Base-by-base conservation (phyloP, 2,329 filamentous ascomycete species). In the Ceratocystis cacaofunesta region DNA sequence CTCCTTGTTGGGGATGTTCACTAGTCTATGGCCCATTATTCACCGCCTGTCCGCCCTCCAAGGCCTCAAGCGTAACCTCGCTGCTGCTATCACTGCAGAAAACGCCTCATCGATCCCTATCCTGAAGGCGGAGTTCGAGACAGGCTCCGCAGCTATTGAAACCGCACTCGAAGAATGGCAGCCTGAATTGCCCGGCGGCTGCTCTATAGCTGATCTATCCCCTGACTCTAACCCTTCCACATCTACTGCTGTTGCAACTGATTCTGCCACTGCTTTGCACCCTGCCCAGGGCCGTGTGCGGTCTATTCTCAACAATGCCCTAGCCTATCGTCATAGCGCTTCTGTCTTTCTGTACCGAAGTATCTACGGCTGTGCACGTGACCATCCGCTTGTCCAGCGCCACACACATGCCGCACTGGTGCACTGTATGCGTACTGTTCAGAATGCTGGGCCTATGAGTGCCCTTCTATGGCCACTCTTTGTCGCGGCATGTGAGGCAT, bases 391-490 rank as follows among this genome's bases (percentile, higher is more conserved):
- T 7, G 82, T 86, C 10, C 83, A 85, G 71, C 75, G 74, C 17
- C 81, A 85, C 69, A 72, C 78, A 0, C 79, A 78, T 67, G 70
- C 76, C 1, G 77, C 81, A 4, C 75, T 85, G 4, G 71, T 73
- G 15, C 81, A 84, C 68, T 85, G 83, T 70, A 75, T 79, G 5
- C 78, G 77, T 36, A 84, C 82, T 0, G 82, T 83, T 32, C 75
- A 74, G 25, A 79, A 81, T 67, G 75, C 75, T 57, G 83, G 84
- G 0, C 84, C 84, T 0, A 85, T 86, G 81, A 79, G 81, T 1
- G 84, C 84, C 1, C 74, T 87, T 44, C 76, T 87, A 1, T 86
- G 84, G 82, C 84, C 84, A 0, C 74, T 96, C 2, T 87, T 87
- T 69, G 82, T 84, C 8, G 81, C 83, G 1, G 79, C 82, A 1